These are phyloP conservation scores for Kalaharituber pfeilii DNA, from an alignment of 2,329 filamentous ascomycete species.

Conservation along the genomic window DNA sequence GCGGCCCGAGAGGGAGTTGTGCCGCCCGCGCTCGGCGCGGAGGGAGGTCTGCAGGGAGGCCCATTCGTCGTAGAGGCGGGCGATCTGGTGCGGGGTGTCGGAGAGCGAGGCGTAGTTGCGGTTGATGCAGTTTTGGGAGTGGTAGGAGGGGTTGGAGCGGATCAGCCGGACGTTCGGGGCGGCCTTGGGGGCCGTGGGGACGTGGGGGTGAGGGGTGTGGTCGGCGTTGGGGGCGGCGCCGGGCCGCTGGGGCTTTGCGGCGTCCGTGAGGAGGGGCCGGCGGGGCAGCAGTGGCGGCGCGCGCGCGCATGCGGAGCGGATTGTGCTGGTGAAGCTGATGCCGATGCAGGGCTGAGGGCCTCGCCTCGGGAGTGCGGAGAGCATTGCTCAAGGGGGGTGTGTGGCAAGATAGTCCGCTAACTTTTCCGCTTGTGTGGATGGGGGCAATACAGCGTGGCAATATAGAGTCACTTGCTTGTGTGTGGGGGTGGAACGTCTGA, in stretches of 20 bases:
- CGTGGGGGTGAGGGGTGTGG: neutral
- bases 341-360: too few species aligned
- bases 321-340: too few species aligned
- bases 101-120: slow-evolving; percentile 57
- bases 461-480: too few species aligned
- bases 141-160: slow-evolving; percentile 61
- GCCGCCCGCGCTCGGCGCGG: slow-evolving; percentile 45
- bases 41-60: slow-evolving; percentile 43
- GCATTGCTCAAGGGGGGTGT: too few species aligned
- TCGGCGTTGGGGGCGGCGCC: neutral
- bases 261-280: neutral
- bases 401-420: too few species aligned
- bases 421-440: too few species aligned
- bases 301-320: too few species aligned
- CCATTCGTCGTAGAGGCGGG: slow-evolving; percentile 39
- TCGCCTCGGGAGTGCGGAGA: too few species aligned
- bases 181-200: slow-evolving; percentile 48
- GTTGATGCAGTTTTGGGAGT: slow-evolving; percentile 66
- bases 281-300: too few species aligned
- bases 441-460: too few species aligned
- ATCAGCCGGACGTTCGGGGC: slow-evolving; percentile 77
- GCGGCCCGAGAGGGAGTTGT: slow-evolving; percentile 45
- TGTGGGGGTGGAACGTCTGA: too few species aligned
- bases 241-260: neutral
- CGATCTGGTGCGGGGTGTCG: slow-evolving; percentile 39